Evolutionary conservation across 164 flowering plant genomes (phyloP), one percentile per base, ranked within the genome.

Genomic region (Vitis rotundifolia): DNA sequence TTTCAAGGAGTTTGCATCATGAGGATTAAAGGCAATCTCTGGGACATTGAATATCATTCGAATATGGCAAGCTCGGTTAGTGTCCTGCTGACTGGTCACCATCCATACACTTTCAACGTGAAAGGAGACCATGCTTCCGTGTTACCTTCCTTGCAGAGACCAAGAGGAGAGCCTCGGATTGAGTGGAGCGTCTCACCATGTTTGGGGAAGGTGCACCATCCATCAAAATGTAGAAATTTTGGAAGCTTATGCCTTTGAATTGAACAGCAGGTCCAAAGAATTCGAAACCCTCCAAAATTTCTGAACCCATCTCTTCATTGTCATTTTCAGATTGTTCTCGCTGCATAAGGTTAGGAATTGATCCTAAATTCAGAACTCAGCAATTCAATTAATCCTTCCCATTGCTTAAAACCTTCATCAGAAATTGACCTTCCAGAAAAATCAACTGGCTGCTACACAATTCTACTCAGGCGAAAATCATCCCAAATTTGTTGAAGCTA

Each of bases 51-150:
- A 93, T 5, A 85, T 89, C 63, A 91, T 88, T 0, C 97, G 78
- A 44, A 91, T 81, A 68, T 91, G 89, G 70, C 90, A 85, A 14
- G 68, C 86, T 3, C 92, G 78, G 50, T 78, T 85, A 1, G 80
- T 78, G 48, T 91, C 92, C 73, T 85, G 88, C 81, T 92, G 95
- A 69, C 92, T 90, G 16, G 82, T 79, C 9, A 92, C 93, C 44
- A 75, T 90, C 76, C 81, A 89, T 28, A 92, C 77, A 3, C 89
- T 89, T 11, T 88, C 86, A 51, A 90, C 82, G 70, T 88, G 97
- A 71, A 92, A 90, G 63, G 97, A 94, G 18, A 89, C 88, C 96
- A 92, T 88, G 71, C 71, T 80, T 28, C 98, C 96, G 75, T 88
- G 22, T 1, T 1, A 22, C 22, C 22, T 22, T 22, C 22, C 22